A percentile compares a stretch with the other conserved stretches of the same genome.
These are phyloP conservation scores for Solanum sejunctum DNA, from an alignment of 257 asterid species.

Conservation along the genomic window DNA sequence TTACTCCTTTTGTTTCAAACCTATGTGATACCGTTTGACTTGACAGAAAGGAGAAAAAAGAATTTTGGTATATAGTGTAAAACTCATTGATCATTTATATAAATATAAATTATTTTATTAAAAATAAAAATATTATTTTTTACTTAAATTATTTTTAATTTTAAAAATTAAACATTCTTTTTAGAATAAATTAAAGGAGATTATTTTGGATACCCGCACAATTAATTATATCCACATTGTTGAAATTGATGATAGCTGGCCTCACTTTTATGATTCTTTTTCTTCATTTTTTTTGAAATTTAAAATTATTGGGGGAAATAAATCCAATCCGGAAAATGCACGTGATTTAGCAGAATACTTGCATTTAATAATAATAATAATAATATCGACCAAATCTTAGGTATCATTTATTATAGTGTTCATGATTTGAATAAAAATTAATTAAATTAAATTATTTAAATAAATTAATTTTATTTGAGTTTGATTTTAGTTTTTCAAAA, in stretches of 20 bases:
- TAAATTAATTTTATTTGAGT: too few relatives aligned
- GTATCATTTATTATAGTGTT: background rate
- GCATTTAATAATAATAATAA: background rate
- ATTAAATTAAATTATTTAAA: too few relatives aligned
- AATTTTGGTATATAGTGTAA: background rate
- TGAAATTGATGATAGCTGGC: background rate
- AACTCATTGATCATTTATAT: too few relatives aligned
- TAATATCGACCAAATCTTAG: background rate
- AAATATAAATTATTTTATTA: too few relatives aligned
- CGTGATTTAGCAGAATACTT: background rate
- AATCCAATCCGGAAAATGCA: background rate
- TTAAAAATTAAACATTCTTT: too few relatives aligned
- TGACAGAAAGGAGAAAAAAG: accelerated
- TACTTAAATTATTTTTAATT: too few relatives aligned
- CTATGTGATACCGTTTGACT: too few relatives aligned
- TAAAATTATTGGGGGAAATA: background rate
- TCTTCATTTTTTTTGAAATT: background rate
- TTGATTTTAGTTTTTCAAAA: too few relatives aligned
- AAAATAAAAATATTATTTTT: too few relatives aligned
- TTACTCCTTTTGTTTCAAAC: too few relatives aligned
- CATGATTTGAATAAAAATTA: too few relatives aligned
- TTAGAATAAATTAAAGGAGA: too few relatives aligned
- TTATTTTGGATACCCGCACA: accelerated
- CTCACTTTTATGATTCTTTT: background rate
- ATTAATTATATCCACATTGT: background rate